phyloP scores from a whole-genome alignment of 306 rosid species.

The Pterocarpus santalinus region DNA sequence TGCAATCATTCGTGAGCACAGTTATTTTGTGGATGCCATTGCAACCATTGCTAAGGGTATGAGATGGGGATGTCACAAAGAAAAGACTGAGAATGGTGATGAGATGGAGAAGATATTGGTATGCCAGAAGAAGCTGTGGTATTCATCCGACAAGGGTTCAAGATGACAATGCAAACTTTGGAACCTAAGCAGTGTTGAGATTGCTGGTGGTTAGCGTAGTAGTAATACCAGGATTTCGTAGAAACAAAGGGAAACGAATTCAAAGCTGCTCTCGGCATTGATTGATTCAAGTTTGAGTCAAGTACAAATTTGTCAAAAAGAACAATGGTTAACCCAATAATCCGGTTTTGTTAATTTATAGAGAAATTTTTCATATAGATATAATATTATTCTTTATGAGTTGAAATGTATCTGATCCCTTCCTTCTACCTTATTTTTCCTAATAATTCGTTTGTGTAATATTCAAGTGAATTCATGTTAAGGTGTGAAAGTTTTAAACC shows the following conservation, averaged over 20 bases:
- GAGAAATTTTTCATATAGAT: conserved; percentile 52
- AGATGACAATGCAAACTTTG: conserved; percentile 46
- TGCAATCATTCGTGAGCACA: conserved; percentile 82
- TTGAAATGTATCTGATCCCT: conserved; percentile 45
- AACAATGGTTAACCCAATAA: conserved; percentile 63
- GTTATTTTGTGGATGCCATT: conserved; percentile 74
- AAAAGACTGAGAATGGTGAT: conserved; percentile 66
- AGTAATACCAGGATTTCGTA: conserved; percentile 19
- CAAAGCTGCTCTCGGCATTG: conserved; percentile 39
- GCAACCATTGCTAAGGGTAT: conserved; percentile 71
- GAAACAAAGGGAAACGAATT: conserved; percentile 55
- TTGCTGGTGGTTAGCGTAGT: conserved; percentile 35
- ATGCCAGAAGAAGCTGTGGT: conserved; percentile 93
- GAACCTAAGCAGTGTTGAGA: conserved; percentile 12
- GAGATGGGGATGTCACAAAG: conserved; percentile 88
- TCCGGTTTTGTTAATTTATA: conserved; percentile 59
- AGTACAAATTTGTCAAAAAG: conserved; percentile 48
- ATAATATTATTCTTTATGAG: conserved; percentile 50
- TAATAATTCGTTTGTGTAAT: background rate
- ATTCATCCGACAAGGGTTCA: conserved; percentile 64
- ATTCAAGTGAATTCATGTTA: background rate
- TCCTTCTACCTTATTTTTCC: background rate
- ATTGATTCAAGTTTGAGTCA: conserved; percentile 46
- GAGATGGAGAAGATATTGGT: conserved; percentile 79
- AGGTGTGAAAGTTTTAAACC: background rate